These are phyloP conservation scores for Remersonia thermophila DNA, from an alignment of 2,329 filamentous ascomycete genomes.

Conservation along the genomic window DNA sequence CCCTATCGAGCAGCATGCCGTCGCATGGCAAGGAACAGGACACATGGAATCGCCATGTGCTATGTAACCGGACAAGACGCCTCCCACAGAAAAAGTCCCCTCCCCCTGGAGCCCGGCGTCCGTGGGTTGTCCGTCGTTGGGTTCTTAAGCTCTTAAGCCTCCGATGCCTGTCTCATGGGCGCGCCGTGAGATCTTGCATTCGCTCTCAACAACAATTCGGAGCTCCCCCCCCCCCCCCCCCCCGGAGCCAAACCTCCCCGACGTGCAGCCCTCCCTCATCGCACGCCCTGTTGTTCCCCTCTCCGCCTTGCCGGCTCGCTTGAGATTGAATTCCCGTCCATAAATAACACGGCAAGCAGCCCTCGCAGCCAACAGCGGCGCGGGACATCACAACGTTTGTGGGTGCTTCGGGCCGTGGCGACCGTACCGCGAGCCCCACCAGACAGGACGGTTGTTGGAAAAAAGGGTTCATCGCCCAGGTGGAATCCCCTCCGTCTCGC, in stretches of 20 bases:
- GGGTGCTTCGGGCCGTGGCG: slow-evolving; percentile 7
- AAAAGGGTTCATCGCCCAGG: too few species aligned
- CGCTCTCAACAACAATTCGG: too few species aligned
- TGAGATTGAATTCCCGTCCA: background rate
- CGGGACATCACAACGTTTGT: slow-evolving; percentile 1
- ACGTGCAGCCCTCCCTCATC: too few species aligned
- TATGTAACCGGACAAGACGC: background rate
- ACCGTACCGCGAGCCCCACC: slow-evolving; percentile 7
- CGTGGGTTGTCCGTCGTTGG: background rate
- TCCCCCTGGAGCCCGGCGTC: background rate
- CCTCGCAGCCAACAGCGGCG: slow-evolving; percentile 5
- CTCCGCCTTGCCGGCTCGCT: too few species aligned
- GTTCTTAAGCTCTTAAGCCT: slow-evolving; percentile 1
- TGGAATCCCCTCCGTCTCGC: too few species aligned
- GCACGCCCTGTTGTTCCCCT: too few species aligned
- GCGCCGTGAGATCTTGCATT: too few species aligned
- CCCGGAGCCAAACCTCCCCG: too few species aligned
- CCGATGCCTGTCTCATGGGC: too few species aligned
- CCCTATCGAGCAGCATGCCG: slow-evolving; percentile 5
- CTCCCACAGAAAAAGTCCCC: too few species aligned
- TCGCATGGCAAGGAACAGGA: slow-evolving; percentile 4
- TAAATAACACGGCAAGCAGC: slow-evolving; percentile 5
- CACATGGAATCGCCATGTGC: slow-evolving; percentile 1
- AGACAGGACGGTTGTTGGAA: too few species aligned
- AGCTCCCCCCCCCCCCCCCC: too few species aligned